Evolutionary conservation across 352 stramenopile species (phyloP).

Genomic region (Phytopythium kandeliae): DNA sequence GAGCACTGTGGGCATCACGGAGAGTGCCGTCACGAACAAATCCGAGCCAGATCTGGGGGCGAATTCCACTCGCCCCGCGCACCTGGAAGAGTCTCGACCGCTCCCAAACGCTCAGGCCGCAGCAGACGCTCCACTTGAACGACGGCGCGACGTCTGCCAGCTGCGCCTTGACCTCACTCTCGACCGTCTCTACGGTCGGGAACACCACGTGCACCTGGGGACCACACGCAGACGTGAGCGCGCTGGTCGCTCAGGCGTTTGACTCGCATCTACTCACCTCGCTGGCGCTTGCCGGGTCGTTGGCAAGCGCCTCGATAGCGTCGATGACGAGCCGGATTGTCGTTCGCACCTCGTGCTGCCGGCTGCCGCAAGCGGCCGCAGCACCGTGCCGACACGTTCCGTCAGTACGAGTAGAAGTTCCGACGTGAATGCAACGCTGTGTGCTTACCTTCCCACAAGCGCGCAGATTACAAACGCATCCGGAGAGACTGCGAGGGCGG

Average conservation of each 20-base stretch:
- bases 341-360: conserved; percentile 51
- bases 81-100: conserved; percentile 30
- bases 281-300: no score
- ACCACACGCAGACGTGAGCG: neutral
- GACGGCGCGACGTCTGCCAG: conserved; percentile 3
- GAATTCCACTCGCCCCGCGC: no score
- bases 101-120: conserved; percentile 14
- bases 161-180: conserved; percentile 16
- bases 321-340: conserved; percentile 32
- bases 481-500: conserved; percentile 15
- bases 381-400: neutral
- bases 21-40: no score
- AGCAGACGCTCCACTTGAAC: conserved; percentile 13
- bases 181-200: conserved; percentile 41
- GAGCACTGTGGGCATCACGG: conserved; percentile 24
- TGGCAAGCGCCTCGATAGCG: conserved; percentile 28
- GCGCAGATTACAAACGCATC: conserved; percentile 54
- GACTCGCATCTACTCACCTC: no score
- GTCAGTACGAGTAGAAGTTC: neutral
- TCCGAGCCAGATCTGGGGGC: neutral
- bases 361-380: conserved; percentile 19
- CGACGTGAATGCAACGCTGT: no score
- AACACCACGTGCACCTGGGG: conserved; percentile 53
- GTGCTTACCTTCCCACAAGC: conserved; percentile 61
- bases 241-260: no score